These are phyloP conservation scores for Aethionema arabicum DNA, from an alignment of 345 rosid species.

Conservation along the genomic window DNA sequence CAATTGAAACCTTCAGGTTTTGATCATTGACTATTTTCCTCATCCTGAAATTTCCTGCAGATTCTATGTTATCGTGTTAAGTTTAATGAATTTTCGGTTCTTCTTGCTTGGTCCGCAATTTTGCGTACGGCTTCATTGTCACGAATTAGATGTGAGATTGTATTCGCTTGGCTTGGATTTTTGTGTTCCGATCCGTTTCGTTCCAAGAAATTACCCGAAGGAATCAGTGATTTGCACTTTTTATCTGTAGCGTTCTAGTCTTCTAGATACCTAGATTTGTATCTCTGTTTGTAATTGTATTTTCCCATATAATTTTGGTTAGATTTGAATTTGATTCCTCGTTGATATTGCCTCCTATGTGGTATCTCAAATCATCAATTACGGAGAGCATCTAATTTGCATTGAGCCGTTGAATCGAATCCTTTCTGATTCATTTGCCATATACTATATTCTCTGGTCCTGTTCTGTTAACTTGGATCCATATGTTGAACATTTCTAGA, in stretches of 20 bases:
- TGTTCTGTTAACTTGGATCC: neutral
- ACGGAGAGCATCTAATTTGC: neutral
- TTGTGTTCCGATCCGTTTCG: conserved; percentile 16
- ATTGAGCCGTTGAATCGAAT: neutral
- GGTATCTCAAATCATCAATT: neutral
- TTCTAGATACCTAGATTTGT: neutral
- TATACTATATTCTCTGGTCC: no score
- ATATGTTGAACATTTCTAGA: neutral
- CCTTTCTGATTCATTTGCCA: no score
- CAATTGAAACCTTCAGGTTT: conserved; percentile 53
- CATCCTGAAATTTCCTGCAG: neutral
- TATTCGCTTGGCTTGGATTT: neutral
- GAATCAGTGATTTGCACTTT: conserved; percentile 3
- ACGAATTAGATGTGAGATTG: conserved; percentile 1
- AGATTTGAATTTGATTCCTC: neutral
- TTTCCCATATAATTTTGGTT: neutral
- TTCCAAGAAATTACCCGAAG: neutral
- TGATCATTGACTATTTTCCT: neutral
- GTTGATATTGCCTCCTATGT: neutral
- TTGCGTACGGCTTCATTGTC: conserved; percentile 9
- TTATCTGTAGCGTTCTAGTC: conserved; percentile 2
- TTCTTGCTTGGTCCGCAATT: conserved; percentile 1
- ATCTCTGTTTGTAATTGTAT: neutral
- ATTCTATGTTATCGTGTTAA: conserved; percentile 1
- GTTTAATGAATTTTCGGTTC: neutral